A percentile compares a stretch with the other conserved stretches of the same genome.
These are phyloP conservation scores for Eucalyptus pauciflora DNA, from an alignment of 345 rosid genomes.

Conservation along the genomic window DNA sequence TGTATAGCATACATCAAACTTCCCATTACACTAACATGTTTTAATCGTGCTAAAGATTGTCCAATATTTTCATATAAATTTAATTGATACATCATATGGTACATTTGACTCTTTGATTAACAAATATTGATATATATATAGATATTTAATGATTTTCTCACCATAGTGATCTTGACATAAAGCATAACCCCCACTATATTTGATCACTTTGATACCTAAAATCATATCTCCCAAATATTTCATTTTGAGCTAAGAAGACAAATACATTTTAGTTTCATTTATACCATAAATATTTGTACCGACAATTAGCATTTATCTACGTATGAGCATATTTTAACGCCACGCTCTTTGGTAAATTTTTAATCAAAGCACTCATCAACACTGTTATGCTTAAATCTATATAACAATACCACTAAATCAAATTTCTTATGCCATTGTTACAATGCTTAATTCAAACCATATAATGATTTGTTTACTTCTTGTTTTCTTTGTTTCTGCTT, in stretches of 20 bases:
- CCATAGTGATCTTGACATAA: neutral
- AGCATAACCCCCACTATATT: accelerated
- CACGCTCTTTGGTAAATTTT: neutral
- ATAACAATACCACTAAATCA: neutral
- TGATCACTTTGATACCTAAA: neutral
- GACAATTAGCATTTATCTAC: neutral
- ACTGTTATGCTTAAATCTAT: accelerated
- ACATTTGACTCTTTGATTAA: neutral
- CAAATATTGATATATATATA: neutral
- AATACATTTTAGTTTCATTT: neutral
- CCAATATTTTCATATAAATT: neutral
- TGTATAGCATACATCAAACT: neutral
- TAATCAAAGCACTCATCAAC: neutral
- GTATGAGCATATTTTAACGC: accelerated
- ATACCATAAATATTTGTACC: neutral
- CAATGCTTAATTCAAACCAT: neutral
- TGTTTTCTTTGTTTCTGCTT: neutral
- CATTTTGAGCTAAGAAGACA: neutral
- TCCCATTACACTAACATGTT: neutral
- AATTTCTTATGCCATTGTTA: neutral
- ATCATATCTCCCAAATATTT: neutral
- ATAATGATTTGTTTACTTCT: neutral
- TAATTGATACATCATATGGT: neutral
- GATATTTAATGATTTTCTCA: neutral
- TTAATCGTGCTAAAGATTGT: neutral